Evolutionary conservation across 179 eudicot genomes (phyloP).

Genomic region (Carnegiea gigantea): DNA sequence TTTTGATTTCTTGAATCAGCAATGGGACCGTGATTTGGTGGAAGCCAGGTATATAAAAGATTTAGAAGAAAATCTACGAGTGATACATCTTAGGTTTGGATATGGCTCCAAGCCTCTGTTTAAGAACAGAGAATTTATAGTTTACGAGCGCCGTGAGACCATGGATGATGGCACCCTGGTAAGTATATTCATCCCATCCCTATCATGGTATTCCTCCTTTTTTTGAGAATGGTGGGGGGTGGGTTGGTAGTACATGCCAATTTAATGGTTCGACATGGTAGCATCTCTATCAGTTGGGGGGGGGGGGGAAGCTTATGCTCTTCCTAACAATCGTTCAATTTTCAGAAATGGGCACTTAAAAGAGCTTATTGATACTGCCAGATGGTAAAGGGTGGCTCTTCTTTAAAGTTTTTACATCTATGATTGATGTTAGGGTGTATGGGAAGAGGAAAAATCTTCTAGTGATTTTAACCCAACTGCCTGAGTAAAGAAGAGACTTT

Average conservation of each 20-base stretch:
- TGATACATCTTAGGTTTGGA: conserved; percentile 70
- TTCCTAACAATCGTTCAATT: no score
- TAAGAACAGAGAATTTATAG: conserved; percentile 83
- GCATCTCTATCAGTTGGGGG: no score
- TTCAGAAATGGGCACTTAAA: no score
- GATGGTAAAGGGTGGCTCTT: no score
- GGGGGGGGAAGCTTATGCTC: no score
- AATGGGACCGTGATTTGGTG: conserved; percentile 87
- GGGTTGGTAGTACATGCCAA: background rate
- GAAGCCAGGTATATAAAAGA: conserved; percentile 88
- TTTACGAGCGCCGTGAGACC: conserved; percentile 85
- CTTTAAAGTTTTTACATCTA: no score
- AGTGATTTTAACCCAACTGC: no score
- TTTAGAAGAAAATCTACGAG: conserved; percentile 72
- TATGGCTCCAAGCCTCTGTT: conserved; percentile 76
- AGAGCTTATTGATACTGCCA: no score
- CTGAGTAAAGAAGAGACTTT: no score
- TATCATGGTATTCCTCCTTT: background rate
- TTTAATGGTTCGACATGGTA: background rate
- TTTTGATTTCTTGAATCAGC: conserved; percentile 37
- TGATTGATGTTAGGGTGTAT: no score
- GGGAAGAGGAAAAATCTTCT: no score
- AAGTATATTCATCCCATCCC: background rate
- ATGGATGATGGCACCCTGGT: conserved; percentile 97
- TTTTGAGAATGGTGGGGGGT: background rate